A percentile compares a stretch with the other conserved stretches of the same genome.
phyloP scores from a whole-genome alignment of 805 yeast genomes.

The Yamadazyma sp. region DNA sequence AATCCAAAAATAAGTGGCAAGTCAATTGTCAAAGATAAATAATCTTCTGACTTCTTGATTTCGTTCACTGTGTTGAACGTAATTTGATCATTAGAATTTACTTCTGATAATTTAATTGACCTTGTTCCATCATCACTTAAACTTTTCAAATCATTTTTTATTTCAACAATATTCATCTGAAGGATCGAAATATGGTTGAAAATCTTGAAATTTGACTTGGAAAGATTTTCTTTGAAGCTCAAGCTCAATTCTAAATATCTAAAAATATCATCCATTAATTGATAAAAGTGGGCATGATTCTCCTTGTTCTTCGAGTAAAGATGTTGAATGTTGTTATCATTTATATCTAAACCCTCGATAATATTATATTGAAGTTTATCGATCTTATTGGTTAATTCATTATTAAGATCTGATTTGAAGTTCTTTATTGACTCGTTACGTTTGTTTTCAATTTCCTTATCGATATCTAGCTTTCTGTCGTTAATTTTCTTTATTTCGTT shows the following conservation, averaged over 20 bases:
- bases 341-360: not conserved
- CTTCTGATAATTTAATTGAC: not conserved
- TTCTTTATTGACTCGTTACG: conserved; percentile 33
- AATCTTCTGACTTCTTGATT: conserved; percentile 33
- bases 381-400: not conserved
- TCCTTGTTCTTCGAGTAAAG: conserved; percentile 1
- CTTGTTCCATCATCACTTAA: conserved; percentile 15
- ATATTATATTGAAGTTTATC: not conserved
- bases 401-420: conserved; percentile 19
- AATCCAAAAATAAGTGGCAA: conserved; percentile 71
- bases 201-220: conserved; percentile 19
- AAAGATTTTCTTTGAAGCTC: conserved; percentile 26
- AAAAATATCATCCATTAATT: not conserved
- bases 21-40: conserved; percentile 51
- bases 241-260: conserved; percentile 1
- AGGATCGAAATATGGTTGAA: conserved; percentile 32
- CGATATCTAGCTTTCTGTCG: conserved; percentile 33
- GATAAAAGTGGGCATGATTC: conserved; percentile 1
- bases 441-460: conserved; percentile 38
- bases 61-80: conserved; percentile 17
- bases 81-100: not conserved
- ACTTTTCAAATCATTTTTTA: conserved; percentile 26
- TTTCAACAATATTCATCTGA: conserved; percentile 36
- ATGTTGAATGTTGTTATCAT: not conserved
- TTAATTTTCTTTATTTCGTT: conserved; percentile 35